Evolutionary conservation across 2,329 filamentous ascomycete genomes (phyloP).

Genomic region (Bipolaris sorokiniana): DNA sequence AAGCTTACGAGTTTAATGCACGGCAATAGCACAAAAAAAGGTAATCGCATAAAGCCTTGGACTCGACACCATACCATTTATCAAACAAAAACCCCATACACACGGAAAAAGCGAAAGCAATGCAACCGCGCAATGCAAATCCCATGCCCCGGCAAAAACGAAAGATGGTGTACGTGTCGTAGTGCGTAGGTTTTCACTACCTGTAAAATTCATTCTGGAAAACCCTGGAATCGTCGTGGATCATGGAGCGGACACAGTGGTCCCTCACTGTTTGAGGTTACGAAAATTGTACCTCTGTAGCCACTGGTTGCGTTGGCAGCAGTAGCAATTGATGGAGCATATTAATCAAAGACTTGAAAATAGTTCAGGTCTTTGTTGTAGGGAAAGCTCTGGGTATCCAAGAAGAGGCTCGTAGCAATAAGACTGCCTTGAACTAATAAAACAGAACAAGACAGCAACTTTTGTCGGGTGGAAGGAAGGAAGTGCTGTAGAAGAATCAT

Average conservation of each 20-base stretch:
- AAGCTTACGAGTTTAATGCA: constrained; percentile 5
- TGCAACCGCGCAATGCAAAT: constrained; percentile 45
- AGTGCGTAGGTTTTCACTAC: constrained; percentile 12
- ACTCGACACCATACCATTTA: constrained; percentile 14
- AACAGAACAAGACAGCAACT: constrained; percentile 35
- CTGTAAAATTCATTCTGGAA: constrained; percentile 16
- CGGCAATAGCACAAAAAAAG: constrained; percentile 14
- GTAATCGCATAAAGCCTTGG: constrained; percentile 1
- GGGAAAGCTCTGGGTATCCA: constrained; percentile 40
- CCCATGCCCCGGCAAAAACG: constrained; percentile 26
- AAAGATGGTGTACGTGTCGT: constrained; percentile 22
- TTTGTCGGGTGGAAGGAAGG: constrained; percentile 33
- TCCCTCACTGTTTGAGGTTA: constrained; percentile 7
- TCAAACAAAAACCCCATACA: constrained; percentile 9
- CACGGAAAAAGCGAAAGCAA: constrained; percentile 32
- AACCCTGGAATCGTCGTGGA: constrained; percentile 13
- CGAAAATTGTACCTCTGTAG: neutral
- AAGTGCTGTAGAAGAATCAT: constrained; percentile 18
- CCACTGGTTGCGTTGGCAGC: constrained; percentile 12
- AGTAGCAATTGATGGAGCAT: constrained; percentile 11
- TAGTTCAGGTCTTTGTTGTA: constrained; percentile 30
- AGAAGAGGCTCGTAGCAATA: constrained; percentile 29
- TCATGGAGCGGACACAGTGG: constrained; percentile 2
- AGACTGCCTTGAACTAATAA: constrained; percentile 27
- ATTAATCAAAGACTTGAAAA: constrained; percentile 24